Conservation (phyloP, 1,284 basidiomycete species). For the Puccinia hordei region DNA sequence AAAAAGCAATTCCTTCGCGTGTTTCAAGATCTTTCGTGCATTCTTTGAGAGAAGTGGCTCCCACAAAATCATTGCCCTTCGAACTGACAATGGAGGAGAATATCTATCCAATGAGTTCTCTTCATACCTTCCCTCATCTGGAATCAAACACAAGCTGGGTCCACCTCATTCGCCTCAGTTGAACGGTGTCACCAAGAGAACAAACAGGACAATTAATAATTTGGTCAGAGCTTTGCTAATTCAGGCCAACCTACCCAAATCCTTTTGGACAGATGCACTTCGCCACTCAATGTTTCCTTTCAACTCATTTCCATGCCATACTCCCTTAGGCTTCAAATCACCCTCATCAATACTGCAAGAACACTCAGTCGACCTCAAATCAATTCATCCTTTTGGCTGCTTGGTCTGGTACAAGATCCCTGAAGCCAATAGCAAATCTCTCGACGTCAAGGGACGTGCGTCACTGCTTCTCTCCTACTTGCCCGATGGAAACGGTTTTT, state of each 20-base stretch:
- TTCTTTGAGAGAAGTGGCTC: constrained; percentile 54
- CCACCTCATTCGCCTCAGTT: constrained; percentile 10
- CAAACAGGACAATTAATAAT: constrained; percentile 15
- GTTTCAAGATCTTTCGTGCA: constrained; percentile 59
- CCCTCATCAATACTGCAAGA: background rate
- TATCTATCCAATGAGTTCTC: background rate
- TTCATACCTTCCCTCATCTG: background rate
- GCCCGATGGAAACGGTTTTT: too few species aligned
- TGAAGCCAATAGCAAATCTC: constrained; percentile 3
- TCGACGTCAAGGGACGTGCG: background rate
- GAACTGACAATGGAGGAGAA: constrained; percentile 1
- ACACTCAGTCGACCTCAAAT: background rate
- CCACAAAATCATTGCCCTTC: constrained; percentile 7
- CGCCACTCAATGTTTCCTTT: background rate
- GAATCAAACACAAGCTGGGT: constrained; percentile 3
- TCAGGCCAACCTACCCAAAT: background rate
- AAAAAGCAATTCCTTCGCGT: background rate
- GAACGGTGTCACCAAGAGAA: constrained; percentile 1
- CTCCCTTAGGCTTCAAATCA: background rate
- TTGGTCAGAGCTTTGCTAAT: background rate
- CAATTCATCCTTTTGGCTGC: constrained; percentile 14
- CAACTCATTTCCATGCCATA: constrained; percentile 16
- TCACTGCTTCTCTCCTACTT: constrained; percentile 7
- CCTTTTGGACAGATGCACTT: background rate
- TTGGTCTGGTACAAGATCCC: constrained; percentile 14